Evolutionary conservation across 805 yeast genomes (phyloP).

Genomic region (Pichia ethanolica): DNA sequence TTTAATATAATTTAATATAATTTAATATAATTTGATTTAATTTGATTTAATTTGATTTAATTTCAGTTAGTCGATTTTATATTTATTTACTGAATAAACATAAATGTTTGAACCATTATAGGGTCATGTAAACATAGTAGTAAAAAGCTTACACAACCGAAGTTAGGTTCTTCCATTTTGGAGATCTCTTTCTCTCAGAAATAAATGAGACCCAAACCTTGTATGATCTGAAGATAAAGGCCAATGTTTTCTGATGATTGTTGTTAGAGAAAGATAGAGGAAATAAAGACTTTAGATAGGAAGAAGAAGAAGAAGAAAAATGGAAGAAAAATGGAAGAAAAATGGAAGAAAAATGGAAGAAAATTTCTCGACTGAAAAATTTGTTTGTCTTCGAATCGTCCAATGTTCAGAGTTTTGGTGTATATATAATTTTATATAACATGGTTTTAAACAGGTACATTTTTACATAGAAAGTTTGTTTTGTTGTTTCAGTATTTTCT

Average conservation of each 20-base stretch:
- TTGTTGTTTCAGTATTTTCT: no score
- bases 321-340: neutral
- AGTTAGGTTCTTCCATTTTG: conserved; percentile 4
- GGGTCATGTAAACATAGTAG: conserved; percentile 8
- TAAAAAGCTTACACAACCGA: conserved; percentile 6
- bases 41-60: no score
- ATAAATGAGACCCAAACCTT: conserved; percentile 8
- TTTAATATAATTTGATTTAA: no score
- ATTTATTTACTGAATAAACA: no score
- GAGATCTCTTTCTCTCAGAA: conserved; percentile 6
- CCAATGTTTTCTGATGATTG: conserved; percentile 11
- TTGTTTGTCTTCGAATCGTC: no score
- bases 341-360: neutral
- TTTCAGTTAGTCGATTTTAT: no score
- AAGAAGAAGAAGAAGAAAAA: neutral
- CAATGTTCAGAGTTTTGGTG: neutral
- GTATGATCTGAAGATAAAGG: neutral
- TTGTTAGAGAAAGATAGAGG: conserved; percentile 1
- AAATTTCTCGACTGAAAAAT: no score
- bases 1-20: no score
- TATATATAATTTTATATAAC: no score
- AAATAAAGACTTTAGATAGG: neutral
- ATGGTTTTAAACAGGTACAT: no score
- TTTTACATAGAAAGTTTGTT: no score
- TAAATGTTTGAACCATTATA: conserved; percentile 7